Percentiles rank a stretch among this genome's conserved stretches.
Conservation (phyloP, 345 rosid genomes). For the Gossypium bickii region DNA sequence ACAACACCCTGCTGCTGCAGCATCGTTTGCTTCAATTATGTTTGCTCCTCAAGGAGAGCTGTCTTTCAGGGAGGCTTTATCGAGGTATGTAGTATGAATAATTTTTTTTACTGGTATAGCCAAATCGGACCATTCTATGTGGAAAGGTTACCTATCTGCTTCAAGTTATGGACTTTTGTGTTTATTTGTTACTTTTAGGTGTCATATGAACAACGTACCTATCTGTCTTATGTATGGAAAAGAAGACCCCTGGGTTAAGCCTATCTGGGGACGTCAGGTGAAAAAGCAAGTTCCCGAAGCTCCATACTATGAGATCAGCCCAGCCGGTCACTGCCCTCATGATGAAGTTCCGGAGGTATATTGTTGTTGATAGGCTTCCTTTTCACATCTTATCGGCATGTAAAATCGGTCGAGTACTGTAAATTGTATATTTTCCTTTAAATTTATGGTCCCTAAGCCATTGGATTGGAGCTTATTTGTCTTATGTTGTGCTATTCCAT, state of each 20-base stretch:
- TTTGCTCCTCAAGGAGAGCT: constrained; percentile 79
- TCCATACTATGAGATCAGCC: constrained; percentile 88
- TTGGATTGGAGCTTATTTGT: neutral
- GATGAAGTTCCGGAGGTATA: constrained; percentile 98
- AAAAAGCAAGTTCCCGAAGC: constrained; percentile 71
- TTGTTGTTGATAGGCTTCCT: neutral
- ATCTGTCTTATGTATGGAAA: constrained; percentile 89
- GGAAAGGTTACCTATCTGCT: neutral
- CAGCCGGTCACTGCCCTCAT: constrained; percentile 99
- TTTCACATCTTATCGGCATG: neutral
- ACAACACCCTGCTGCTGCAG: constrained; percentile 95
- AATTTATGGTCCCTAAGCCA: no score
- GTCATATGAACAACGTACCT: constrained; percentile 49
- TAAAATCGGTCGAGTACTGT: neutral
- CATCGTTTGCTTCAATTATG: constrained; percentile 91
- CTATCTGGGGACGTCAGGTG: constrained; percentile 80
- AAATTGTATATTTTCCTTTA: neutral
- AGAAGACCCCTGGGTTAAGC: constrained; percentile 98
- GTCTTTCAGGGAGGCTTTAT: constrained; percentile 72
- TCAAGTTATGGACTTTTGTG: constrained; percentile 9
- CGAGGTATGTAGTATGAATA: constrained; percentile 31
- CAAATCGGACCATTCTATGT: neutral
- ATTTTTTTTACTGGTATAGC: neutral
- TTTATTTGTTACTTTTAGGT: constrained; percentile 35
- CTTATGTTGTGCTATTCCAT: neutral